phyloP scores from a whole-genome alignment of 768 basidiomycete species.

The Mycena indigotica region DNA sequence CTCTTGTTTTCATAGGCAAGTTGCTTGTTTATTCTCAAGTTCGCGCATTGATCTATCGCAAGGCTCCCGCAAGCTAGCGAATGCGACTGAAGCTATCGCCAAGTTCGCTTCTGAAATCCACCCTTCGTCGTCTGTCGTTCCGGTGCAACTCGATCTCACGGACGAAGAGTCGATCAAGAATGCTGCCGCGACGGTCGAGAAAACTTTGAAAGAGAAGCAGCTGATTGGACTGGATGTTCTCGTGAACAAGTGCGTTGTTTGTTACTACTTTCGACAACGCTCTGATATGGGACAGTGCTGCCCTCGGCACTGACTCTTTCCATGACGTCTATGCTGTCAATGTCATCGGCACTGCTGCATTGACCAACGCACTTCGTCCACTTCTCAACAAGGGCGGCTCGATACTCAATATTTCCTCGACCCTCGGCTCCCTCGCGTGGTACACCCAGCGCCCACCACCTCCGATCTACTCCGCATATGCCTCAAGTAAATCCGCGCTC shows the following conservation, averaged over 20 bases:
- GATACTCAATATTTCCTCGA: slow-evolving; percentile 16
- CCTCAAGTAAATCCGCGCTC: slow-evolving; percentile 13
- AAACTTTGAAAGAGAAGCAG: not conserved
- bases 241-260: slow-evolving; percentile 8
- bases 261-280: not conserved
- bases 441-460: not conserved
- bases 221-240: slow-evolving; percentile 1
- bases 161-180: slow-evolving; percentile 8
- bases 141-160: slow-evolving; percentile 13
- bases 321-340: slow-evolving; percentile 6
- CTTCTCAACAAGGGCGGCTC: slow-evolving; percentile 10
- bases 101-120: slow-evolving; percentile 10
- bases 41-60: not conserved
- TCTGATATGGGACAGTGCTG: slow-evolving; percentile 1
- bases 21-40: not conserved
- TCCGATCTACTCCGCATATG: not conserved
- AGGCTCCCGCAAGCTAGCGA: slow-evolving; percentile 11
- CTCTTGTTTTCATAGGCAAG: slow-evolving; percentile 13
- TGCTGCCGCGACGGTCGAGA: not conserved
- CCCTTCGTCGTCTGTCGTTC: slow-evolving; percentile 10
- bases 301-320: not conserved
- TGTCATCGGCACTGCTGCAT: slow-evolving; percentile 7
- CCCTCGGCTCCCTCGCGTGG: not conserved
- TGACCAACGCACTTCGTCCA: slow-evolving; percentile 9
- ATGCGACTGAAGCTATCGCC: slow-evolving; percentile 5